Evolutionary conservation across 2,329 filamentous ascomycete species (phyloP), one percentile per base, ranked within the genome.

Genomic region (Domatiomyces globalis): DNA sequence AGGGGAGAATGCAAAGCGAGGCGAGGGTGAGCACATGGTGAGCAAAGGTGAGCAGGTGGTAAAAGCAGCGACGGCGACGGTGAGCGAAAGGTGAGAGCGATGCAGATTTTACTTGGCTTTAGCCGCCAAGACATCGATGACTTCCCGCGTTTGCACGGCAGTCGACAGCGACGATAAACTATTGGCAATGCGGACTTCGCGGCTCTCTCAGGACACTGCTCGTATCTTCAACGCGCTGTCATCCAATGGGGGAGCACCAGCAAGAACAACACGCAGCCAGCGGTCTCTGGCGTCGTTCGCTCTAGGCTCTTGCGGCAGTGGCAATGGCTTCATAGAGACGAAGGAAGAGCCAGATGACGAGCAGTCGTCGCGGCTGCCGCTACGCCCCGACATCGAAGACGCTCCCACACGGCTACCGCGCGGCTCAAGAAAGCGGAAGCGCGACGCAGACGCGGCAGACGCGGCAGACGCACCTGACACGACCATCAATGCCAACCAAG

Each of bases 351-450:
- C 33, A 39, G 54, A 66, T 59, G 57, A 63, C 53, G 50, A 58
- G 52, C 20, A 56, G 48, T 50, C 56, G 55, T 56, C 69, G 51
- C 57, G 66, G 15, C 67, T 66, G 0, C 65, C 66, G 25, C 66
- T 66, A 45, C 60, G 63, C 7, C 53, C 64, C 54, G 78, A 82
- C 58, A 80, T 83, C 52, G 80, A 83, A 67, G 80, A 83, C 58
- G 58, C 71, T 58, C 59, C 62, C 51, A 73, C 61, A 51, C 66
- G 60, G 7, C 29, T 56, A 4, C 52, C 60, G 1, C 62, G 51
- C 12, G 50, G 65, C 12, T 50, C 60, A 15, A 69, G 68, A 56
- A 79, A 78, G 61, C 72, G 73, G 39, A 79, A 76, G 60, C 68
- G 71, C 53, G 68, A 63, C 17, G 51, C 62, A 51, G 61, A 63